A percentile compares a stretch with the other conserved stretches of the same genome.
phyloP scores from a whole-genome alignment of 2,329 filamentous ascomycete genomes.

The Aspergillus flavus region DNA sequence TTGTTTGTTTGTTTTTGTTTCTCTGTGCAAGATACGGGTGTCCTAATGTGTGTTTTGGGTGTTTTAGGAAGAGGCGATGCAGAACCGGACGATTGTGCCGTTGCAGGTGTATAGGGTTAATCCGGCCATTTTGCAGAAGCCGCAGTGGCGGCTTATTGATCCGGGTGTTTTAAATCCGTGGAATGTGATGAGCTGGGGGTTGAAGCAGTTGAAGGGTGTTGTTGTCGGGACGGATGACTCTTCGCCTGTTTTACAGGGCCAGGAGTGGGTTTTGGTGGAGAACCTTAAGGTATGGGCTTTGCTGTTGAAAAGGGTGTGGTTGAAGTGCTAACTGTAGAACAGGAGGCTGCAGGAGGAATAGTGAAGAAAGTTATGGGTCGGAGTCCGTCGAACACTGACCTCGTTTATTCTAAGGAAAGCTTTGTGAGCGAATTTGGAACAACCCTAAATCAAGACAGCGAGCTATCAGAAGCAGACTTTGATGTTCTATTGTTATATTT shows the following conservation, averaged over 20 bases:
- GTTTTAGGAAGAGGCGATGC: conserved; percentile 66
- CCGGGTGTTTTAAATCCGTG: conserved; percentile 60
- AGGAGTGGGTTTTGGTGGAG: conserved; percentile 52
- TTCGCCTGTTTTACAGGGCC: conserved; percentile 39
- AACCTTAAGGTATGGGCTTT: conserved; percentile 57
- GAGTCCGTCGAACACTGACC: conserved; percentile 60
- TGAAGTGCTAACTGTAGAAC: conserved; percentile 24
- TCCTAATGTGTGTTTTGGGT: background rate
- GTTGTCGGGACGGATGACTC: conserved; percentile 51
- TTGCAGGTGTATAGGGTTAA: conserved; percentile 67
- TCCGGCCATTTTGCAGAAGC: conserved; percentile 71
- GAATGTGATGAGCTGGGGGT: conserved; percentile 73
- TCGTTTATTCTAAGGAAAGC: conserved; percentile 67
- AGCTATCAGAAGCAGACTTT: conserved; percentile 65
- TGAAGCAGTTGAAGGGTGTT: conserved; percentile 65
- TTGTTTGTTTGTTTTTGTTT: background rate
- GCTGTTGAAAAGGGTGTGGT: background rate
- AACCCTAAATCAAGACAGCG: conserved; percentile 51
- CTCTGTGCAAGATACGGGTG: background rate
- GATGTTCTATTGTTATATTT: conserved; percentile 72
- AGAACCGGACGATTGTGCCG: conserved; percentile 69
- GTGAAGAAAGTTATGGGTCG: conserved; percentile 46
- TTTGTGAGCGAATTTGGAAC: conserved; percentile 64
- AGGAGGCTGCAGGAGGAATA: conserved; percentile 60
- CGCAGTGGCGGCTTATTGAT: conserved; percentile 61